Percentiles rank a stretch among this genome's conserved stretches.
These are phyloP conservation scores for Peronospora destructor DNA, from an alignment of 352 stramenopile species.

Conservation along the genomic window DNA sequence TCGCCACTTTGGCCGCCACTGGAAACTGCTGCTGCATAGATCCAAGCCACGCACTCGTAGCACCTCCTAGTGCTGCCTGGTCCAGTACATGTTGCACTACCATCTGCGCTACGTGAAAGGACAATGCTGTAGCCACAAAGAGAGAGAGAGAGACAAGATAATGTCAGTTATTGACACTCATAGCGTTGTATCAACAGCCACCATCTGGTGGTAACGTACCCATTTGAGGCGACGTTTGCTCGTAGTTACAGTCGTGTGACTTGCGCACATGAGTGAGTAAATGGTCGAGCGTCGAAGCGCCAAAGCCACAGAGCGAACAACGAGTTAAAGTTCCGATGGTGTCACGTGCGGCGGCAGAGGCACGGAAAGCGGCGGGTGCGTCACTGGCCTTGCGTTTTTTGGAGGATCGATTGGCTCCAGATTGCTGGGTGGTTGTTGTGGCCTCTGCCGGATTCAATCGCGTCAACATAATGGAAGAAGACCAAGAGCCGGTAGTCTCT, in stretches of 20 bases:
- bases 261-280: slow-evolving; percentile 47
- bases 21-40: slow-evolving; percentile 44
- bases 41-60: slow-evolving; percentile 45
- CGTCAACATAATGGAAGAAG: slow-evolving; percentile 19
- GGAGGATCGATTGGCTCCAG: slow-evolving; percentile 4
- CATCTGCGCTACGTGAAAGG: slow-evolving; percentile 51
- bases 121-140: slow-evolving; percentile 30
- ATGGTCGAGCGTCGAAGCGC: slow-evolving; percentile 39
- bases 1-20: slow-evolving; percentile 30
- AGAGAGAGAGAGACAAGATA: background rate
- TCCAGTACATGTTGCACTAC: slow-evolving; percentile 47
- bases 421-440: background rate
- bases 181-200: background rate
- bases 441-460: background rate
- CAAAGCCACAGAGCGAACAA: slow-evolving; percentile 42
- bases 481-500: slow-evolving; percentile 11
- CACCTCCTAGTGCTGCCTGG: slow-evolving; percentile 41
- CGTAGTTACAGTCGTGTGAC: slow-evolving; percentile 18
- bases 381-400: slow-evolving; percentile 59
- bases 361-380: slow-evolving; percentile 15
- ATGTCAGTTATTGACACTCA: background rate
- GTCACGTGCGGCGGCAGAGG: slow-evolving; percentile 7
- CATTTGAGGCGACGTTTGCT: slow-evolving; percentile 30
- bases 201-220: slow-evolving; percentile 30
- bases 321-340: slow-evolving; percentile 11